Conservation (phyloP, 2,329 filamentous ascomycete species). For the Aspergillus pseudonomiae region DNA sequence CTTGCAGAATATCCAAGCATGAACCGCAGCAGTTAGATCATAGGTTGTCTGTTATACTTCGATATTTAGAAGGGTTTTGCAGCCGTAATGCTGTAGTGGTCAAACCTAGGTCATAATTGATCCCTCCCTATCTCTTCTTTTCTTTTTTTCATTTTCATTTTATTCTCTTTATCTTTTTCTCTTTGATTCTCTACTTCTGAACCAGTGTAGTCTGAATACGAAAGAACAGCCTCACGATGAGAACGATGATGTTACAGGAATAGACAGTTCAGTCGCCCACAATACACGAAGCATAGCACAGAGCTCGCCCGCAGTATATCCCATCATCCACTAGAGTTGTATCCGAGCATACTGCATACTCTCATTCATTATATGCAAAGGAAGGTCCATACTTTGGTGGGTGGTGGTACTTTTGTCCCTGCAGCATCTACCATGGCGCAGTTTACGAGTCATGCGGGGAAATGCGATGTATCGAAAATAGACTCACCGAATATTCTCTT, state of each 20-base stretch:
- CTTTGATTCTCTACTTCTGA: not conserved
- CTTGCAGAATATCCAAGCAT: not conserved
- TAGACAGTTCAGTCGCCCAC: not conserved
- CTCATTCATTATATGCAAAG: not conserved
- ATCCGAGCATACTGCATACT: not conserved
- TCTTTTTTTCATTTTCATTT: too few species aligned
- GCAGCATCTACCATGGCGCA: not conserved
- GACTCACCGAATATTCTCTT: conserved; percentile 5
- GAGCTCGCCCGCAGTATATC: not conserved
- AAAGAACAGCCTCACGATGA: not conserved
- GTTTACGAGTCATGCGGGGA: conserved; percentile 8
- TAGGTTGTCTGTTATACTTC: not conserved
- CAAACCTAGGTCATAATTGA: not conserved
- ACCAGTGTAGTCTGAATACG: not conserved
- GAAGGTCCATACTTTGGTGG: not conserved
- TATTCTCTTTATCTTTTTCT: not conserved
- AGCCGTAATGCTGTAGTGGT: not conserved
- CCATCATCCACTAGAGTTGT: not conserved
- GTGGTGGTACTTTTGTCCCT: not conserved
- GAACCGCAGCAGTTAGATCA: not conserved
- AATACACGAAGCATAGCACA: not conserved
- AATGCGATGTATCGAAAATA: conserved; percentile 13
- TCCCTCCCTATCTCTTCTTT: too few species aligned
- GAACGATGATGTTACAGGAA: not conserved
- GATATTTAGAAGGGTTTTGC: not conserved